Evolutionary conservation across 2,329 filamentous ascomycete species (phyloP), one percentile per base, ranked within the genome.

Genomic region (Colletotrichum salicis): DNA sequence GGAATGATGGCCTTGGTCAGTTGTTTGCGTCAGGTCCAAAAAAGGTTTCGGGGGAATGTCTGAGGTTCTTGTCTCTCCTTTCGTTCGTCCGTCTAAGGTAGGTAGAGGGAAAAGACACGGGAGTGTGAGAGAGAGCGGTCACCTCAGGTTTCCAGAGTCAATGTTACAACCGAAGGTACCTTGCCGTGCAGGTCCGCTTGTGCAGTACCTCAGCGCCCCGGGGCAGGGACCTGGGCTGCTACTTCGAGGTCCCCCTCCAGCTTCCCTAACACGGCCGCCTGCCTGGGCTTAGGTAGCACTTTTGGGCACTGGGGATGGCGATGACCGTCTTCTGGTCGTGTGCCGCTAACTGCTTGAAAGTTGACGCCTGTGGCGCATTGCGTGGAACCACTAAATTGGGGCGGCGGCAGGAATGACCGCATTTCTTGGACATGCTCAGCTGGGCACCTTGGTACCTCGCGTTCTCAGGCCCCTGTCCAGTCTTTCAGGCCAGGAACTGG

Each of bases 11-110:
- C 57, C 45, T 62, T 45, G 57, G 64, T 41, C 48, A 52, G 58
- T 71, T 62, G 68, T 31, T 68, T 62, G 56, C 51, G 63, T 61
- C 35, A 56, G 56, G 63, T n/a, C 10, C 41, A 57, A 58, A 55
- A 57, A 57, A 58, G 52, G 57, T 27, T 37, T 63, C 41, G 58
- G 41, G 27, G 29, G 27, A 51, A 54, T 52, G 29, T 54, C 45
- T 63, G 29, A 35, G 60, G 45, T 27, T 52, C 60, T 45, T n/a
- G 37, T 52, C 57, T 29, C 15, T 31, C 27, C 19, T n/a, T 15
- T 13, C 24, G 54, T n/a, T 31, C 15, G 19, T 13, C 29, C 19
- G 41, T 48, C 37, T n/a, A n/a, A n/a, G n/a, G n/a, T n/a, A 15
- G 41, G 10, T 7, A 11, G 33, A 48, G 19, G 8, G 41, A 48